phyloP scores from a whole-genome alignment of 176 grass and related monocot species.

The Typha latifolia region DNA sequence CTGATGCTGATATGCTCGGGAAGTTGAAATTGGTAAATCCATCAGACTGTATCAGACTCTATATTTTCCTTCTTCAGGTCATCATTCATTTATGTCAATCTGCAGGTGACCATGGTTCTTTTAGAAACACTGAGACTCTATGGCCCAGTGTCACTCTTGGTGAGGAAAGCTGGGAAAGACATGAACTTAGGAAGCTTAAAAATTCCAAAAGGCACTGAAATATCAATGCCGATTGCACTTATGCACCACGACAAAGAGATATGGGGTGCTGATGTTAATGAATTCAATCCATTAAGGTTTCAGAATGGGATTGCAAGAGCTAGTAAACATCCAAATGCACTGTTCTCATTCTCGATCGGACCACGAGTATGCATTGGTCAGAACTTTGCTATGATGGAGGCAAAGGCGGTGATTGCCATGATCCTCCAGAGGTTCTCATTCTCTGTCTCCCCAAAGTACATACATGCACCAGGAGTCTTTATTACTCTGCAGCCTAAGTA shows the following conservation, averaged over 20 bases:
- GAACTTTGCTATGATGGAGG: constrained; percentile 50
- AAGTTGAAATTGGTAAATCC: constrained; percentile 34
- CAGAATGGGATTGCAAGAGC: constrained; percentile 31
- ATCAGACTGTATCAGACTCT: not conserved
- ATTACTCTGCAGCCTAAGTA: constrained; percentile 22
- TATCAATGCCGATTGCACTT: constrained; percentile 16
- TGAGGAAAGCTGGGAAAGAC: not conserved
- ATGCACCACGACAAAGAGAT: constrained; percentile 42
- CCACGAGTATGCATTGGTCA: constrained; percentile 48
- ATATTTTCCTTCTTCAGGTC: not conserved
- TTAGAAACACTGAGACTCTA: constrained; percentile 35
- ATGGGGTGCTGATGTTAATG: constrained; percentile 33
- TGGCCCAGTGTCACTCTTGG: not conserved
- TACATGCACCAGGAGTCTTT: constrained; percentile 26
- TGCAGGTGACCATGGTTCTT: constrained; percentile 43
- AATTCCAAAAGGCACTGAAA: constrained; percentile 6
- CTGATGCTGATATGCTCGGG: constrained; percentile 28
- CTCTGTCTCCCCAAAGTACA: constrained; percentile 32
- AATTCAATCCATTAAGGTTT: constrained; percentile 41
- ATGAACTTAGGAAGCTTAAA: constrained; percentile 11
- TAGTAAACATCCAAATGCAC: constrained; percentile 28
- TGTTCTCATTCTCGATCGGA: constrained; percentile 35
- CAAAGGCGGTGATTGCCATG: constrained; percentile 35
- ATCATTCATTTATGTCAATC: not conserved
- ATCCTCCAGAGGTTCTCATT: constrained; percentile 43